Base-by-base conservation (phyloP, 225 moss, liverwort and hornwort genomes). In the Polytrichum commune region DNA sequence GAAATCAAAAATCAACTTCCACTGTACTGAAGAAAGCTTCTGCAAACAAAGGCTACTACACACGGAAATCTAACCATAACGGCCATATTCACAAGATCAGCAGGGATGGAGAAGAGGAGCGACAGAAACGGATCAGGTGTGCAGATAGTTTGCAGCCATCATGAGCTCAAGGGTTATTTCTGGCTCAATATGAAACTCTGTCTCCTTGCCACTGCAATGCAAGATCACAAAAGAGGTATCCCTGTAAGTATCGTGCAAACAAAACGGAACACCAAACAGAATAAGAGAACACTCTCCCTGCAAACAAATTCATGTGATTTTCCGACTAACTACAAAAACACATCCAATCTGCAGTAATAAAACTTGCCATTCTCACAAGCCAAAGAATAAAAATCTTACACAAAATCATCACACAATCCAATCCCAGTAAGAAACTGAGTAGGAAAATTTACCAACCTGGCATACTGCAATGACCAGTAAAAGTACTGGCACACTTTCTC, bases 401-500 rank as follows among this genome's bases (percentile, higher is more conserved):
- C 13, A 46, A 46, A 46, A 46, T 16, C 3, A 35, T 35, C 35
- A 35, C 35, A 13, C 13, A 46, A 46, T 46, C 13, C 32, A 32
- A 32, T 32, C 32, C 32, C 46, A 46, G 35, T 35, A 9, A 35
- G 9, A 35, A 35, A 35, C 35, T 35, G 35, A 35, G 35, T 35
- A 35, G 13, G 4, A 46, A 3, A 46, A 13, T 13, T 26, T 35
- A 75, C 79, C 66, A 66, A 88, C 89, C 85, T 75, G 73, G 90
- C 83, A 77, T 85, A 87, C 75, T 90, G 83, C 69, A 98, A 80
- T 30, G 95, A 98, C 98, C 98, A 98, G 85, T 98, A 98, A 72
- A 98, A 98, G 74, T 98, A 98, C 85, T 98, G 98, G 69, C 98
- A 98, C 18, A 93, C 91, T 78, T 98, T 98, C 84, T 98, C 98